Evolutionary conservation across 306 rosid species (phyloP).

Genomic region (Quercus dentata): DNA sequence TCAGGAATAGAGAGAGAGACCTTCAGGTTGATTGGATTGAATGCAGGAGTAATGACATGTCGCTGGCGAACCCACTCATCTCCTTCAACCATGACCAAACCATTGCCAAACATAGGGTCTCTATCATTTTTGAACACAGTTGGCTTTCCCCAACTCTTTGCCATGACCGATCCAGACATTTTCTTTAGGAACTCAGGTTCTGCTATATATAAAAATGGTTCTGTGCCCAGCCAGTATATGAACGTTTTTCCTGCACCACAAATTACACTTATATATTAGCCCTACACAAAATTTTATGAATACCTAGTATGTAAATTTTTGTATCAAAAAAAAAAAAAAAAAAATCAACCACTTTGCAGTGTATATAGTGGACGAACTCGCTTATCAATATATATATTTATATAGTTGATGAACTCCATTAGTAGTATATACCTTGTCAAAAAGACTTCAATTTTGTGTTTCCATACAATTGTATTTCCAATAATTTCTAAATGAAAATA

Average conservation of each 20-base stretch:
- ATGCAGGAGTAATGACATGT: slow-evolving; percentile 63
- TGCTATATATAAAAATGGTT: slow-evolving; percentile 73
- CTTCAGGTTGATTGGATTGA: slow-evolving; percentile 64
- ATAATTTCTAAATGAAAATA: too few relatives aligned
- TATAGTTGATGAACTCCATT: background rate
- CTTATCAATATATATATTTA: too few relatives aligned
- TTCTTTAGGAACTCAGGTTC: slow-evolving; percentile 66
- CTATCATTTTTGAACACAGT: slow-evolving; percentile 62
- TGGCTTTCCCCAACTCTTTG: slow-evolving; percentile 80
- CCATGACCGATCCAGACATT: slow-evolving; percentile 55
- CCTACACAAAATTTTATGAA: background rate
- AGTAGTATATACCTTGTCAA: background rate
- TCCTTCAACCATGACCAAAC: slow-evolving; percentile 73
- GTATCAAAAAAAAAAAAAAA: background rate
- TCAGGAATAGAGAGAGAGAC: slow-evolving; percentile 15
- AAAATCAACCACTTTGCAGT: background rate
- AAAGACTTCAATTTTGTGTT: too few relatives aligned
- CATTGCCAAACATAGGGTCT: slow-evolving; percentile 73
- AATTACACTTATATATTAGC: background rate
- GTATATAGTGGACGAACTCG: background rate
- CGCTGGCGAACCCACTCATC: slow-evolving; percentile 72
- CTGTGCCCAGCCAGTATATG: slow-evolving; percentile 79
- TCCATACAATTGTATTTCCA: too few relatives aligned
- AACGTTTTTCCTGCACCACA: slow-evolving; percentile 56
- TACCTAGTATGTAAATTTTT: background rate